Evolutionary conservation across 2,329 filamentous ascomycete species (phyloP).

Genomic region (Fusarium secorum): DNA sequence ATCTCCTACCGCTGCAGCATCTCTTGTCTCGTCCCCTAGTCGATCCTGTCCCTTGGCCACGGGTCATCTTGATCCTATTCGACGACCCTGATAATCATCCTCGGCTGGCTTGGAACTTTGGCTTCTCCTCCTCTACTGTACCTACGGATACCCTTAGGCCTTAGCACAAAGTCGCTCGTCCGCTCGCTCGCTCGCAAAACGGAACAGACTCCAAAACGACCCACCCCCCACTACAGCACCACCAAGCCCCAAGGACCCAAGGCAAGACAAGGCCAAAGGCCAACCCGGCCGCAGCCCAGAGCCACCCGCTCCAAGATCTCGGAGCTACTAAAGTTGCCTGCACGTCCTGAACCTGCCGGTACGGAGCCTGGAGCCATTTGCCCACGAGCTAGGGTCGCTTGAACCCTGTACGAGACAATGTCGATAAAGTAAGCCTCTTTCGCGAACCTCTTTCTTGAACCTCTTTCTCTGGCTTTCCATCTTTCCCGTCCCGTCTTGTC

Average conservation of each 20-base stretch:
- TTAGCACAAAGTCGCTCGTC: constrained; percentile 22
- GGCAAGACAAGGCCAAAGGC: constrained; percentile 36
- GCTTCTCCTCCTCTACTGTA: constrained; percentile 1
- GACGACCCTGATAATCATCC: constrained; percentile 17
- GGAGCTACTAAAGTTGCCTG: constrained; percentile 45
- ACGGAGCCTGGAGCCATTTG: constrained; percentile 45
- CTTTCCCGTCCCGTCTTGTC: constrained; percentile 30
- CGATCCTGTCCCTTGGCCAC: constrained; percentile 30
- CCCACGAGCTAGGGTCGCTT: constrained; percentile 46
- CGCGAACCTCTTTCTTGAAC: constrained; percentile 39
- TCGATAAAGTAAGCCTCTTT: constrained; percentile 62
- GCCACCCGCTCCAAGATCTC: constrained; percentile 45
- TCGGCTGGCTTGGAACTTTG: constrained; percentile 28
- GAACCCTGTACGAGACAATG: constrained; percentile 54
- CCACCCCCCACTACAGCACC: constrained; percentile 41
- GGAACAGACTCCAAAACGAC: constrained; percentile 38
- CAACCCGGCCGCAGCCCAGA: constrained; percentile 36
- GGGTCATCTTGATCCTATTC: constrained; percentile 23
- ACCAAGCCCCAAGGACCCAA: constrained; percentile 30
- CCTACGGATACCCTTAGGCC: background rate
- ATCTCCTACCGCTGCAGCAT: constrained; percentile 10
- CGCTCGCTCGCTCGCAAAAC: constrained; percentile 13
- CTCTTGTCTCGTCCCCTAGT: constrained; percentile 13
- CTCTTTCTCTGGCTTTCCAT: constrained; percentile 34
- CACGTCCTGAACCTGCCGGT: constrained; percentile 43